Evolutionary conservation across 2,329 filamentous ascomycete species (phyloP), one percentile per base, ranked within the genome.

Genomic region (Cladosporium sp.): DNA sequence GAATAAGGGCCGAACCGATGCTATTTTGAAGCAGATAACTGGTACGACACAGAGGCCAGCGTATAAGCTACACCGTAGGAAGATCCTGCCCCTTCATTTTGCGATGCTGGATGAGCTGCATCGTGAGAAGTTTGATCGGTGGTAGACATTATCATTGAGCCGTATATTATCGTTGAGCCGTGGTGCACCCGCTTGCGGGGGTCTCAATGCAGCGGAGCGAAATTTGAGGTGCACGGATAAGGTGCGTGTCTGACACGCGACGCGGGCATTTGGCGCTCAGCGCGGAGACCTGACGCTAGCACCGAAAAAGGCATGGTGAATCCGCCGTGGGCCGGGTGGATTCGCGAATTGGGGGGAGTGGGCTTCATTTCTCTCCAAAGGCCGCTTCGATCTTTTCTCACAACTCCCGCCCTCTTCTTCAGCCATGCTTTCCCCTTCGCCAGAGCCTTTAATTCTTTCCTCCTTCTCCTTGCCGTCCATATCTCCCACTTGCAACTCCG

Each of bases 171-270:
- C 34, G n/a, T 35, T 35, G 10, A 35, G 34, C 34, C 34, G n/a
- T n/a, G 34, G 34, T 35, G 34, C 34, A 35, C 34, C 34, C n/a
- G 34, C 34, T 35, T 35, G 34, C 34, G 22, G 34, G 34, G 34
- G 34, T n/a, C 34, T 35, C 34, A n/a, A 11, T 35, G 34, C n/a
- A 35, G 34, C 34, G n/a, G 34, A 35, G 34, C 34, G 34, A 22
- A 35, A 35, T 35, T 35, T 35, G 34, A 28, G 22, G 22, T 28
- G 22, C 22, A 28, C 22, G 22, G 40, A 19, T 43, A 43, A 18
- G 40, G 40, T 43, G 40, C 40, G 40, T 43, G 40, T 43, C 40
- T 43, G 40, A 43, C 16, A 43, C 40, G 40, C 40, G 40, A 43
- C 40, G 40, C 40, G 16, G 16, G 40, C 40, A 13, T 18, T 22